Base-by-base conservation (phyloP, 768 basidiomycete genomes). In the Clathrus columnatus region DNA sequence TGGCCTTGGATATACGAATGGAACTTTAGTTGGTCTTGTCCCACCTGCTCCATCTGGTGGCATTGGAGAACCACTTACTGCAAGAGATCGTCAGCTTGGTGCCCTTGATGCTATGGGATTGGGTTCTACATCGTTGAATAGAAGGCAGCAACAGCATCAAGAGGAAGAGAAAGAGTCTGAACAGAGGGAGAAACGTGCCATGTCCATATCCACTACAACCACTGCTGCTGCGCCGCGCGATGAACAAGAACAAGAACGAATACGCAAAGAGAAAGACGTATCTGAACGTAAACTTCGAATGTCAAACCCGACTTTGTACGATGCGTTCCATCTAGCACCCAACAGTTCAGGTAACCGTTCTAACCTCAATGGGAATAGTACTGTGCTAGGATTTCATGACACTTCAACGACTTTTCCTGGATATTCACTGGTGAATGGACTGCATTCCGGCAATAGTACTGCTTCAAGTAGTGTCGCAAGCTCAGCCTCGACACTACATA, bases 301-400 rank as follows among this genome's bases (percentile, higher is more conserved):
- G 50, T 69, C 68, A 48, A 70, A 72, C 60, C 64, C 77, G 2
- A 71, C 73, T 21, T 78, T 85, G 1, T 91, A 80, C 64, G 89
- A 92, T 62, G 84, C 87, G 1, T 92, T 91, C 72, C 84, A 90
- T 65, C 80, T 83, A 0, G 77, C 84, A 1, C 61, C 73, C 73
- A 24, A 70, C 62, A 32, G 64, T 65, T 28, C 30, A 16, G 16
- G 16, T 32, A 16, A 16, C 30, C 7, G 30, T 7, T 32, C 30
- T 32, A 32, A 7, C 30, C 7, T 32, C 7, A 32, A 32, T 32
- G 30, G 30, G 30, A 32, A 32, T 32, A 16, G 7, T 32, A 32
- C 7, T 32, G 7, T 16, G 16, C 16, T 32, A 16, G 30, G 30
- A 7, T 16, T 32, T 16, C 30, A 7, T 16, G 30, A 32, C 7